phyloP scores from a whole-genome alignment of 768 basidiomycete species.

The Multifurca ochricompacta region DNA sequence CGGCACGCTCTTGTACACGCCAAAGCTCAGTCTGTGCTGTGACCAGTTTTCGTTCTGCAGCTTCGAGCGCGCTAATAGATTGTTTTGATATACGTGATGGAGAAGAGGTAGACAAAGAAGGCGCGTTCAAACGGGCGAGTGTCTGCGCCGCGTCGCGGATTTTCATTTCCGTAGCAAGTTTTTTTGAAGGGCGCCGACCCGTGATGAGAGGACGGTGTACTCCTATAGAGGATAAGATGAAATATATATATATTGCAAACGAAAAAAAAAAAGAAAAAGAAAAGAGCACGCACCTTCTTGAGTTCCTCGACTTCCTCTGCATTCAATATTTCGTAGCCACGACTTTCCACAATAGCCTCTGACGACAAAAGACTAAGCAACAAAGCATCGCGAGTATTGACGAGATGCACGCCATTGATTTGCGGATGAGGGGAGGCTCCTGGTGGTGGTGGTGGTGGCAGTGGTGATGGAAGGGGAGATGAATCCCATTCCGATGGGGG shows the following conservation, averaged over 20 bases:
- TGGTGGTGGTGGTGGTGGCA: too few species aligned
- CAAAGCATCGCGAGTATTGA: conserved; percentile 72
- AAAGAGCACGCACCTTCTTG: conserved; percentile 47
- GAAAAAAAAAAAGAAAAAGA: too few species aligned
- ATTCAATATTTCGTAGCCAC: conserved; percentile 67
- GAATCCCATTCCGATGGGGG: conserved; percentile 7
- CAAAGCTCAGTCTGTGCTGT: conserved; percentile 62
- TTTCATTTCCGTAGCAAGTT: conserved; percentile 73
- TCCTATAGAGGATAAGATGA: too few species aligned
- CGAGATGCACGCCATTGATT: conserved; percentile 13
- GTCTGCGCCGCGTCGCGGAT: conserved; percentile 82
- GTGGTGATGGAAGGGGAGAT: neutral
- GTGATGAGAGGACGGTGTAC: conserved; percentile 57
- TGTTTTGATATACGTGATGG: conserved; percentile 54
- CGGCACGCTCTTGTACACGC: conserved; percentile 55
- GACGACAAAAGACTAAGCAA: conserved; percentile 86
- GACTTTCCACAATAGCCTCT: conserved; percentile 90
- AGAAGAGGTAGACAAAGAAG: conserved; percentile 22
- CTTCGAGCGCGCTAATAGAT: conserved; percentile 61
- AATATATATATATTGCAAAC: too few species aligned
- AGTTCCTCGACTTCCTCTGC: conserved; percentile 65
- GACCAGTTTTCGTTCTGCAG: conserved; percentile 68
- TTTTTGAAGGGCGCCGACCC: conserved; percentile 60
- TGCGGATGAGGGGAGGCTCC: too few species aligned
- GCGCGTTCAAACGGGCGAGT: conserved; percentile 56